phyloP scores from a whole-genome alignment of 805 yeast species.

The Nakazawaea pomicola region DNA sequence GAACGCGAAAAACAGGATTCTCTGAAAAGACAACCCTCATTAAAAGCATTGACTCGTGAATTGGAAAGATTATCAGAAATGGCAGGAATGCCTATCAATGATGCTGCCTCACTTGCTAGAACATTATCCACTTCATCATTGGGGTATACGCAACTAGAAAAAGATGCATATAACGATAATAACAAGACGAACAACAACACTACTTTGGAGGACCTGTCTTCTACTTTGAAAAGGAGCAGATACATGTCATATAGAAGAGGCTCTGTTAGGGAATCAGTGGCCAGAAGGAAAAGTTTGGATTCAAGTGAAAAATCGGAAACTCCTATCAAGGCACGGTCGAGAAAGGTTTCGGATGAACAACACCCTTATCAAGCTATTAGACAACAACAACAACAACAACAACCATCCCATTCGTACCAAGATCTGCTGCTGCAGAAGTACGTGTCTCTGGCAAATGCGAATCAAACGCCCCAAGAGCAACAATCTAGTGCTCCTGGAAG shows the following conservation, averaged over 20 bases:
- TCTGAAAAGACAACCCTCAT: slow-evolving; percentile 46
- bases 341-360: slow-evolving; percentile 14
- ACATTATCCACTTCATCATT: slow-evolving; percentile 68
- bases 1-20: background rate
- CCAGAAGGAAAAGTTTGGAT: slow-evolving; percentile 10
- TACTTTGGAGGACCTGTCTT: slow-evolving; percentile 8
- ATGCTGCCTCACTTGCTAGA: slow-evolving; percentile 79
- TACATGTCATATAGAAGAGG: slow-evolving; percentile 47
- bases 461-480: slow-evolving; percentile 3
- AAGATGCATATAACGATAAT: slow-evolving; percentile 29
- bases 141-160: slow-evolving; percentile 50
- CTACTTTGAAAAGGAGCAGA: slow-evolving; percentile 35
- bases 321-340: slow-evolving; percentile 5
- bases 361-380: slow-evolving; percentile 8
- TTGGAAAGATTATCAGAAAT: slow-evolving; percentile 66
- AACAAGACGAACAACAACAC: background rate
- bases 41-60: slow-evolving; percentile 70
- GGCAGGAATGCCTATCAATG: slow-evolving; percentile 75
- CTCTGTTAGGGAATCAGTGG: slow-evolving; percentile 14
- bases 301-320: slow-evolving; percentile 8
- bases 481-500: too few species aligned
- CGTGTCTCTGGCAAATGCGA: slow-evolving; percentile 1
- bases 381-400: slow-evolving; percentile 13
- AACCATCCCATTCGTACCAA: slow-evolving; percentile 16
- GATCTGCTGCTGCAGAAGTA: slow-evolving; percentile 11